Evolutionary conservation across 768 basidiomycete genomes (phyloP), one percentile per base, ranked within the genome.

Genomic region (Boletus pseudo-olivaceus): DNA sequence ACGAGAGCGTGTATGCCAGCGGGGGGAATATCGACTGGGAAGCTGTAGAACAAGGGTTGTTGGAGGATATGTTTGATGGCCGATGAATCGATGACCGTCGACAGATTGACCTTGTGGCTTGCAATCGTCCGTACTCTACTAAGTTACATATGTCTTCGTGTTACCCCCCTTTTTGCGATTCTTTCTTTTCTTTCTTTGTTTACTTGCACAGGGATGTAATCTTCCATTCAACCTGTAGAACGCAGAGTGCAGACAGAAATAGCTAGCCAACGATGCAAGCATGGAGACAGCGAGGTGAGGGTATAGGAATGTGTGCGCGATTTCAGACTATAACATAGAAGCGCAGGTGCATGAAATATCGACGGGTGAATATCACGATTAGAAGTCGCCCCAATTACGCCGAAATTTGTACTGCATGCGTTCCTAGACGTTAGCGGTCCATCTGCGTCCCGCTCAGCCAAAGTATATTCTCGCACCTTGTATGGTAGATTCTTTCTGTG

Each of bases 41-140:
- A 32, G 85, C 84, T 3, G 87, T 99, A 20, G 96, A 98, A 71
- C 77, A 76, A 43, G 83, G 86, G 6, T 69, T 99, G 43, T 73
- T 89, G 71, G 80, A 83, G 45, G 96, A 98, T 69, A 86, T 98
- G 78, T 99, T 98, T 66, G 94, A 98, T 57, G 83, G 84, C 53
- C 79, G 84, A 66, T 87, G 23, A 23, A 2, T 23, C 2, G 23
- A n/a, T n/a, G 65, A 67, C 19, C n/a, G 11, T 7, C 20, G 19
- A 3, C 27, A 14, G 20, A 7, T 38, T 33, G 32, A 59, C 34
- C 17, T 37, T 9, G 23, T 32, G 5, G 26, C 27, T 30, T 30
- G 15, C 27, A 7, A 26, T 30, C 26, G 33, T 37, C 6, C 1
- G 14, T 15, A 50, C 27, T 48, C n/a, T 17, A 29, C 10, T 23